Conservation (phyloP, 305 asterid genomes). For the Rubia peregrina region DNA sequence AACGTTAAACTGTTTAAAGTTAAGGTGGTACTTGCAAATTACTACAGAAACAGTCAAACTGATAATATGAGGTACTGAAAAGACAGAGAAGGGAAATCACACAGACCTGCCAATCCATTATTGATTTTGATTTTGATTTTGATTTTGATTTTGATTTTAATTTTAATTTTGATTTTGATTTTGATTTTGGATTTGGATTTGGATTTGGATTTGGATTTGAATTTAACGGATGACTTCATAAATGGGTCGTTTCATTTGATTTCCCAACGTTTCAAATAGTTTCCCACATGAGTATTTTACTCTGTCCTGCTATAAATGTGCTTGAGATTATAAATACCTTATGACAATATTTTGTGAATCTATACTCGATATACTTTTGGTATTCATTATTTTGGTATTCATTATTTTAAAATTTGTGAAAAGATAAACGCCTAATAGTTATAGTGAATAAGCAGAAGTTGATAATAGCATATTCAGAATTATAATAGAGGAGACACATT, state of each 20-base stretch:
- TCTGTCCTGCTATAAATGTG: too few species aligned
- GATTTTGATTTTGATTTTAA: neutral
- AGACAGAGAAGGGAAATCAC: conserved; percentile 1
- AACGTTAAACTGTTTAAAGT: neutral
- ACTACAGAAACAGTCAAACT: conserved; percentile 1
- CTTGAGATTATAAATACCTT: too few species aligned
- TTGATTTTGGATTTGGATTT: too few species aligned
- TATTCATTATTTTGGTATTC: too few species aligned
- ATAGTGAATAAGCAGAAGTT: too few species aligned
- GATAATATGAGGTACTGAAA: neutral
- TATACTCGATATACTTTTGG: too few species aligned
- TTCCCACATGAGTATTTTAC: neutral
- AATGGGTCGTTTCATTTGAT: neutral
- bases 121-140: neutral
- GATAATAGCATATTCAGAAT: too few species aligned
- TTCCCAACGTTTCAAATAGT: neutral
- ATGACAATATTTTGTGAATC: too few species aligned
- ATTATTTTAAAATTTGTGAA: too few species aligned
- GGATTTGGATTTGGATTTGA: neutral
- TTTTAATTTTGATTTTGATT: too few species aligned
- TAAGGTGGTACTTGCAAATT: neutral
- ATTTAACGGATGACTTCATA: conserved; percentile 1
- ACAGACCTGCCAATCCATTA: conserved; percentile 1
- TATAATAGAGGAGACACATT: too few species aligned
- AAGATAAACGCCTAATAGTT: too few species aligned